phyloP scores from a whole-genome alignment of 176 grass and related monocot genomes.

The Microstegium vimineum region DNA sequence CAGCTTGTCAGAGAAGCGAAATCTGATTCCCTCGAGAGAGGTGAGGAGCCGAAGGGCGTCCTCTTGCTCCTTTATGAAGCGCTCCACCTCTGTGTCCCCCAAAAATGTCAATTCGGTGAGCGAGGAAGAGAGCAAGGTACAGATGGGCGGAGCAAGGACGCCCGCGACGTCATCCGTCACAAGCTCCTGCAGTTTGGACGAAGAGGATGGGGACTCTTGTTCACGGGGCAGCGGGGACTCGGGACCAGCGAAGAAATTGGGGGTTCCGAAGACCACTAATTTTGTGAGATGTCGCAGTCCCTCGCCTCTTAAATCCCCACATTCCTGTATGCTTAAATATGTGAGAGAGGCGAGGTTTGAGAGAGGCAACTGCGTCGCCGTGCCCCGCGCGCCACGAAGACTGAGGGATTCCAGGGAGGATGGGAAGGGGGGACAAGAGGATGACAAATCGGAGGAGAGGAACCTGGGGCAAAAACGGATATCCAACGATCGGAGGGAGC shows the following conservation, averaged over 20 bases:
- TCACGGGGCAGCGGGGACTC: background rate
- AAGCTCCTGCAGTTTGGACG: background rate
- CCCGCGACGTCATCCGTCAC: background rate
- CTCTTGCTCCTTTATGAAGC: background rate
- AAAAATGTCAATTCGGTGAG: background rate
- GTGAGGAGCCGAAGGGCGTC: background rate
- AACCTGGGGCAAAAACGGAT: rapidly evolving
- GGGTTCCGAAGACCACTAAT: rapidly evolving
- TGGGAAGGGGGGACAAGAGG: background rate
- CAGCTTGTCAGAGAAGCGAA: background rate
- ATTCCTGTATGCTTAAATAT: rapidly evolving
- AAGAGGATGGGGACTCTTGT: background rate
- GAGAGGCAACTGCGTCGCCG: background rate
- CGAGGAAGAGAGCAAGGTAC: background rate
- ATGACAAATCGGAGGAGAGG: background rate
- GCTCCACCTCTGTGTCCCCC: background rate
- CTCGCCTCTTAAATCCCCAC: background rate
- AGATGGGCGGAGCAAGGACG: background rate
- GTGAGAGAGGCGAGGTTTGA: constrained; percentile 21
- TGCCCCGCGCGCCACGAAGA: rapidly evolving
- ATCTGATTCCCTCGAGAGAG: background rate
- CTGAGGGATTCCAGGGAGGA: rapidly evolving
- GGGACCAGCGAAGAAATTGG: background rate
- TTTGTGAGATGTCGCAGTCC: background rate
- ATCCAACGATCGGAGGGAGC: rapidly evolving